phyloP scores from a whole-genome alignment of 345 rosid genomes.

The Combretum micranthum region DNA sequence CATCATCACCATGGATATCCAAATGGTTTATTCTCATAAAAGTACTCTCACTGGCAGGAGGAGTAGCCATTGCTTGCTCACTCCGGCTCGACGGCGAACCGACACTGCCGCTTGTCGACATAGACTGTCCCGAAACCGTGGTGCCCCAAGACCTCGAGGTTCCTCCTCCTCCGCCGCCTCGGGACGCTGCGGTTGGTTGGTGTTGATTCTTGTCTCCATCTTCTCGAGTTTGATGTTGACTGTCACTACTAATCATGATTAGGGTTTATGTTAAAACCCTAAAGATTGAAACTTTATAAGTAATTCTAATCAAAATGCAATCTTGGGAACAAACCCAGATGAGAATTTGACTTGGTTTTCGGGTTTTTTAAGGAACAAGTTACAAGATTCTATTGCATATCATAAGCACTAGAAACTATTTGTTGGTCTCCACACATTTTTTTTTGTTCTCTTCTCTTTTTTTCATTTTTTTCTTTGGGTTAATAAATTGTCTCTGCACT shows the following conservation, averaged over 20 bases:
- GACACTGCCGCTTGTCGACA: constrained; percentile 84
- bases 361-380: too few species aligned
- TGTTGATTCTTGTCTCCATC: constrained; percentile 39
- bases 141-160: constrained; percentile 82
- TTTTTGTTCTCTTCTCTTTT: too few species aligned
- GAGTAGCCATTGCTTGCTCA: constrained; percentile 58
- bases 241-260: constrained; percentile 21
- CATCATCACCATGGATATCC: constrained; percentile 90
- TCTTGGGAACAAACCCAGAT: too few species aligned
- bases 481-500: too few species aligned
- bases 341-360: too few species aligned
- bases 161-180: constrained; percentile 37
- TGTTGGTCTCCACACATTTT: too few species aligned
- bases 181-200: constrained; percentile 10
- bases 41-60: constrained; percentile 70
- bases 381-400: too few species aligned
- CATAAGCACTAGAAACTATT: too few species aligned
- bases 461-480: too few species aligned
- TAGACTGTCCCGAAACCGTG: constrained; percentile 69
- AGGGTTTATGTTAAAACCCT: too few species aligned
- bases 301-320: too few species aligned
- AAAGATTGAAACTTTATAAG: too few species aligned
- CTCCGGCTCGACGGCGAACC: constrained; percentile 93
- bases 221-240: constrained; percentile 36
- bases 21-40: constrained; percentile 59